Base-by-base conservation (phyloP, 1,139 yeast genomes). In the Petasospora rhodanensis region DNA sequence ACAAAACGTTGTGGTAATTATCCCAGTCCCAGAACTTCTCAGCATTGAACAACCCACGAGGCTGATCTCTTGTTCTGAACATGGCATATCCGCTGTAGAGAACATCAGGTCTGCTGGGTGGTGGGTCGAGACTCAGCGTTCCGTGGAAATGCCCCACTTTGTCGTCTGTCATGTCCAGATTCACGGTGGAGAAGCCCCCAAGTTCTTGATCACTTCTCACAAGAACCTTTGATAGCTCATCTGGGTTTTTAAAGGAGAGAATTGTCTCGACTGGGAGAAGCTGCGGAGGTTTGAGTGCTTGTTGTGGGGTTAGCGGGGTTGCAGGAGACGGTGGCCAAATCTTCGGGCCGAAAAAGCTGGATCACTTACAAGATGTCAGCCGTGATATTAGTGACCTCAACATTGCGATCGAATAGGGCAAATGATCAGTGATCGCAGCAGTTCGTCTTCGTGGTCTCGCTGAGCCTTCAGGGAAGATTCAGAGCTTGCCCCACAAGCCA, bases 61-160 rank as follows among this genome's bases (percentile, higher is more conserved):
- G 40, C 45, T 71, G 76, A 52, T 81, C 85, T 44, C 65, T 70
- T 2, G 95, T 83, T 43, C 94, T 70, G 59, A 83, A 82, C 93
- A 85, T 83, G 30, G 94, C 87, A 61, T 85, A 85, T 2, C 95
- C 95, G 6, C 85, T 73, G 32, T 82, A 67, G 13, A 79, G 70
- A 24, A 82, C 72, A 32, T 76, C 80, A 0, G 87, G 86, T 28
- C 73, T 68, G 43, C 76, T 73, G 41, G 75, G 71, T 13, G 95
- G 95, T 33, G 83, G 70, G 47, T 82, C 87, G 46, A 81, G 70
- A 54, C 78, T 82, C 46, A 84, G 64, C 40, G 73, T 73, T 7
- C 95, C 95, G 49, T 71, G 73, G 60, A 84, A 84, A 41, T 70
- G 73, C 5, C 77, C 87, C 27, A 70, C 64, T 4, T 35, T 40